Evolutionary conservation across 2,329 filamentous ascomycete species (phyloP).

Genomic region (Coniochaeta ligniaria): DNA sequence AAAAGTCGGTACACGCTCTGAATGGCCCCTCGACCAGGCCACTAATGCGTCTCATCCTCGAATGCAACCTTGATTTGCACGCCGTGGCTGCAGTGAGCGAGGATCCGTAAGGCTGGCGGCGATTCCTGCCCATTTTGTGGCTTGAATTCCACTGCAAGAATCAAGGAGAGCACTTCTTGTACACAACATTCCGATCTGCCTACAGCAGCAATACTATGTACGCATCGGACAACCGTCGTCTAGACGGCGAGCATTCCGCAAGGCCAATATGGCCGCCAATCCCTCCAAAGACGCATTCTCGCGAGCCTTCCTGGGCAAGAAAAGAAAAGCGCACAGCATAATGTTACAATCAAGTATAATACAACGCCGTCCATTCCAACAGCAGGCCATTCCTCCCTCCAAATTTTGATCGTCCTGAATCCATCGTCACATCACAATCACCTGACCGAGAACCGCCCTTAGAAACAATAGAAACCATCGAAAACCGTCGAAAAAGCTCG

Average conservation of each 20-base stretch:
- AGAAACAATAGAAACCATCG: not conserved
- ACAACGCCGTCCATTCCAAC: not conserved
- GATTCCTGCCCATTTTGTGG: not conserved
- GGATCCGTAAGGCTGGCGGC: not conserved
- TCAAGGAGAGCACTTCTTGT: not conserved
- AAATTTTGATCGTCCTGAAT: not conserved
- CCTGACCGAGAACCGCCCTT: not conserved
- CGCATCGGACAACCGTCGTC: not conserved
- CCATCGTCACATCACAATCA: not conserved
- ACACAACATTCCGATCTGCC: not conserved
- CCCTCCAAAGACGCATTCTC: not conserved
- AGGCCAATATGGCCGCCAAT: not conserved
- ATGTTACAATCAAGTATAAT: not conserved
- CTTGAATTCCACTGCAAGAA: not conserved
- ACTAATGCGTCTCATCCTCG: slow-evolving; percentile 5
- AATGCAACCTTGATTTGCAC: slow-evolving; percentile 3
- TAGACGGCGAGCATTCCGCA: not conserved
- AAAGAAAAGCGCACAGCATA: not conserved
- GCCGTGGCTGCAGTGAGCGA: not conserved
- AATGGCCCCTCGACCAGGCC: slow-evolving; percentile 1
- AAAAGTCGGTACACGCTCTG: not conserved
- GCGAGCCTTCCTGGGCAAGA: not conserved
- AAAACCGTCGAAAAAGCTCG: not conserved
- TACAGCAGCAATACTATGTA: not conserved
- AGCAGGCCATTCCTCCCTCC: not conserved